Evolutionary conservation across 2,329 filamentous ascomycete genomes (phyloP).

Genomic region (Arthrobotrys sphaeroides): DNA sequence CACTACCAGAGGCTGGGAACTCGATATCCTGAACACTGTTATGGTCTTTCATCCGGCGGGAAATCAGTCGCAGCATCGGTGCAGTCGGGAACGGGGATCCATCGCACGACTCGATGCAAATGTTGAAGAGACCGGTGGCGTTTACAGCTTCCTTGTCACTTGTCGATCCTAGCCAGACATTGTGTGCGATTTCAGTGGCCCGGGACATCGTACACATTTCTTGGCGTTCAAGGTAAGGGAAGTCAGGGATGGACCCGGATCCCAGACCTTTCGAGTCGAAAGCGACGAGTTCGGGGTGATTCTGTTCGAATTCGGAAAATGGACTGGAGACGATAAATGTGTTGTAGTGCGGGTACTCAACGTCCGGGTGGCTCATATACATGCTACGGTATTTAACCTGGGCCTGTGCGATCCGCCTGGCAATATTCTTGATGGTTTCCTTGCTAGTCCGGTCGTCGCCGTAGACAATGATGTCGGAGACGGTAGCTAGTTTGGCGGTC

Average conservation of each 20-base stretch:
- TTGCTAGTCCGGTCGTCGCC: slow-evolving; percentile 74
- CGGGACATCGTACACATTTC: slow-evolving; percentile 96
- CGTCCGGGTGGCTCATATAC: slow-evolving; percentile 67
- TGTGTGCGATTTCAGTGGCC: slow-evolving; percentile 85
- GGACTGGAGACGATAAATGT: slow-evolving; percentile 78
- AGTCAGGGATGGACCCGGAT: slow-evolving; percentile 84
- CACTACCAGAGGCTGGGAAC: slow-evolving; percentile 94
- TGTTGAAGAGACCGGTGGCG: slow-evolving; percentile 70
- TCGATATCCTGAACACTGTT: slow-evolving; percentile 71
- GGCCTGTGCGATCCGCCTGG: slow-evolving; percentile 74
- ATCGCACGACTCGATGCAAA: slow-evolving; percentile 90
- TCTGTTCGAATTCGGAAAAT: slow-evolving; percentile 76
- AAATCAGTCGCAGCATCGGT: slow-evolving; percentile 48
- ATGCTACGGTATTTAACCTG: slow-evolving; percentile 78
- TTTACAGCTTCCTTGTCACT: slow-evolving; percentile 60
- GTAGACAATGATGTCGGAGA: slow-evolving; percentile 93
- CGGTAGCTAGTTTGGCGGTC: slow-evolving; percentile 81
- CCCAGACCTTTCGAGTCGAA: slow-evolving; percentile 75
- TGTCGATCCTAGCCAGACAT: slow-evolving; percentile 82
- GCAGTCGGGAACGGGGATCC: slow-evolving; percentile 73
- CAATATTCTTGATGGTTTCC: slow-evolving; percentile 72
- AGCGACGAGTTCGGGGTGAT: slow-evolving; percentile 76
- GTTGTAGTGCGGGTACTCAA: slow-evolving; percentile 74
- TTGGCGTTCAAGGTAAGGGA: slow-evolving; percentile 77
- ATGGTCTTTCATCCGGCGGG: slow-evolving; percentile 62